Conservation (phyloP, 1,139 yeast genomes). For the Candida sojae region DNA sequence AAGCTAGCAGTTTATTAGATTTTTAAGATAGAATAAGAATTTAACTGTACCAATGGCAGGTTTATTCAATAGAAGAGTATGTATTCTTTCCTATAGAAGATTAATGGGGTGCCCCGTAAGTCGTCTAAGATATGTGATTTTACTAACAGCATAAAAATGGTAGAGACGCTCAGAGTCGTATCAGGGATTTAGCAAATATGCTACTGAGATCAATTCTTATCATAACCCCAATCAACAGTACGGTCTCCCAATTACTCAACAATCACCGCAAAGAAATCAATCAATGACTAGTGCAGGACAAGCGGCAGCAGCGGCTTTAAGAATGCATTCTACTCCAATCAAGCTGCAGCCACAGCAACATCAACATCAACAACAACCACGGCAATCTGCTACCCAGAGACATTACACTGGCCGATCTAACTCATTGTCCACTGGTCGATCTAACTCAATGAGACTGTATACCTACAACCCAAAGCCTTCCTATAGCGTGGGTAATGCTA, state of each 20-base stretch:
- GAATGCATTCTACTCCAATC: constrained; percentile 26
- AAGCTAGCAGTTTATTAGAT: too few relatives aligned
- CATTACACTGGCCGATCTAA: constrained; percentile 14
- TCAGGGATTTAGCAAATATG: constrained; percentile 44
- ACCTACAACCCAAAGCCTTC: constrained; percentile 46
- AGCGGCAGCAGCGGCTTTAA: constrained; percentile 51
- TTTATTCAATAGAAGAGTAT: constrained; percentile 15
- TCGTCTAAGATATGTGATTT: neutral
- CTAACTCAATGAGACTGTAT: constrained; percentile 37
- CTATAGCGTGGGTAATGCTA: constrained; percentile 26
- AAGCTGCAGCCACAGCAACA: constrained; percentile 16
- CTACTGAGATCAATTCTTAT: constrained; percentile 32
- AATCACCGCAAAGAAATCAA: constrained; percentile 18
- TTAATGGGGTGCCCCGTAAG: neutral
- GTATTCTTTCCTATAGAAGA: constrained; percentile 1
- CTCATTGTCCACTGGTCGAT: constrained; percentile 20
- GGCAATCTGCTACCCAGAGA: constrained; percentile 7
- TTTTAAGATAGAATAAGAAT: neutral
- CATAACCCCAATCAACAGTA: constrained; percentile 20
- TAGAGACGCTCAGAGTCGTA: constrained; percentile 16
- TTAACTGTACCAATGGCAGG: constrained; percentile 7
- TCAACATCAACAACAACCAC: constrained; percentile 10
- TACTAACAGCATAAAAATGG: constrained; percentile 6
- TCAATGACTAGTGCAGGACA: constrained; percentile 39
- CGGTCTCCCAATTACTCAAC: constrained; percentile 21